Evolutionary conservation across 495 filamentous ascomycete species (phyloP), one percentile per base, ranked within the genome.

Genomic region (Usnea hakonensis): DNA sequence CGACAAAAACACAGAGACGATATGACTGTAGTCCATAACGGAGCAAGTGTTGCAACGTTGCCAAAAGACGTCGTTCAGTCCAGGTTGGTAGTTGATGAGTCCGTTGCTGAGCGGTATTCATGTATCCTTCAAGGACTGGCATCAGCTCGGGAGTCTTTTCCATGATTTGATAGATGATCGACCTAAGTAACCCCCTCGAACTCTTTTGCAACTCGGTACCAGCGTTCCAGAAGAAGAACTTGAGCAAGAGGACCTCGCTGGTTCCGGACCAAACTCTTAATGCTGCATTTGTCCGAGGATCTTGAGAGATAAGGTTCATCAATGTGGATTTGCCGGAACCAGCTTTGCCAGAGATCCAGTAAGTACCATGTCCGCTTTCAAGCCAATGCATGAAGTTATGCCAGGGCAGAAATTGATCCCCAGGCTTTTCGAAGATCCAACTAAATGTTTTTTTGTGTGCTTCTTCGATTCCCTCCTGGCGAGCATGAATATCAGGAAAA

Each of bases 261-360:
- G 26, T 21, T 28, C 50, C 46, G 1, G 52, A 50, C 60, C 60
- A 62, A 1, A 38, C n/a, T 30, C n/a, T 46, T 16, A 57, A 23
- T 4, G 52, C 43, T 63, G 41, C 28, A n/a, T 63, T 21, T 28
- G 64, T 67, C 9, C 50, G 52, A 21, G 33, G n/a, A 37, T 64
- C 36, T n/a, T 65, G 26, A 36, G 21, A 55, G 14, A 78, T 57
- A 17, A 65, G 76, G 55, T 75, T 78, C 74, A 78, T 73, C 16
- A 78, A 50, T 0, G 77, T 79, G 38, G 75, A 77, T 58, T 80
- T 80, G 0, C 78, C 78, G 2, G 71, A 70, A 13, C 76, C 78
- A 23, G 77, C 61, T 63, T 78, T 79, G 2, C 78, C 78, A 17
- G 54, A 64, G 10, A 79, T 65, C 73, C 75, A 78, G 63, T 73